Evolutionary conservation across 805 yeast genomes (phyloP), one percentile per base, ranked within the genome.

Genomic region (Sugiyamaella qingdaonensis): DNA sequence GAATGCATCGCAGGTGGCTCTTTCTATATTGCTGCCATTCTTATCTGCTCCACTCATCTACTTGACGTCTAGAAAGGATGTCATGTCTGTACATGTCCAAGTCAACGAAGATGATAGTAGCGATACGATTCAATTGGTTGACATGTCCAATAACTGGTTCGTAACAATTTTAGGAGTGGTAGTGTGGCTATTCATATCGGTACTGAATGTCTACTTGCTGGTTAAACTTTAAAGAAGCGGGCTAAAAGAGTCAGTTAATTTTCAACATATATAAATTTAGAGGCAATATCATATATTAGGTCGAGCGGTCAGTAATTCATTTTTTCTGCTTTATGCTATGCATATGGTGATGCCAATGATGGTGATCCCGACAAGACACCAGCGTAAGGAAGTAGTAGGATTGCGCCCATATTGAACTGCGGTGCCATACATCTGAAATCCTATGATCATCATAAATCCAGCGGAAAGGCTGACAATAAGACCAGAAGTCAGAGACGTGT

Each of bases 1-100:
- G 58, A 90, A 89, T 63, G 81, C 87, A n/a, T 82, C 94, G 0
- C 97, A 90, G 69, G 94, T 90, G 16, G 82, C 88, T 0, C 74
- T 90, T 48, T 88, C 96, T 1, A 77, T 91, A 49, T 75, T 91
- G 45, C 75, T 90, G 54, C 97, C 97, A 9, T 85, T 90, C 58
- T 76, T 88, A 43, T 81, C 91, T 8, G 92, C 95, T 1, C 97
- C 97, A 4, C 73, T 90, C 64, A 80, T 90, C 46, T 90, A 82
- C 64, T 86, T 90, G 68, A 91, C 97, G 1, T 80, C 88, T 48
- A 77, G 75, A 49, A 83, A 80, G 61, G 67, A 77, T 11, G 78
- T 85, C 46, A 90, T 91, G 97, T 74, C 56, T 7, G 63, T 62
- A 10, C 45, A 37, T 2, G 51, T 47, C 16, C 34, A 52, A 52